Conservation (phyloP, 441 rosid genomes). For the Aquilaria agallochum region DNA sequence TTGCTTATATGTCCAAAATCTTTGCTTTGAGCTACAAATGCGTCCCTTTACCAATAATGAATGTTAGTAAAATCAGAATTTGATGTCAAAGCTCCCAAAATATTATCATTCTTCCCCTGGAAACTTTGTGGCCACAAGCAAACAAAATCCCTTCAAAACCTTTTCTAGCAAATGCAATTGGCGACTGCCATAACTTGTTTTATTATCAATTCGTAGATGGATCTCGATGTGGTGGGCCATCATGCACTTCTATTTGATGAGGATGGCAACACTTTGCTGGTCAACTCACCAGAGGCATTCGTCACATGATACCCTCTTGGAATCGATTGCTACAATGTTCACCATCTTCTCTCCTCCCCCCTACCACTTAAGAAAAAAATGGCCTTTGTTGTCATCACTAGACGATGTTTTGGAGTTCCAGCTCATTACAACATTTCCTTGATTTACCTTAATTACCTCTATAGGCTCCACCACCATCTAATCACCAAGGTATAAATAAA, state of each 20-base stretch:
- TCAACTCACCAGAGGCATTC: conserved; percentile 71
- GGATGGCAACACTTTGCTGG: conserved; percentile 68
- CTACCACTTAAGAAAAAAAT: conserved; percentile 67
- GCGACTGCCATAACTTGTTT: too few species aligned
- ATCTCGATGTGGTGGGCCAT: conserved; percentile 79
- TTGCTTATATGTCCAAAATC: too few species aligned
- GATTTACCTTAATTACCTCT: conserved; percentile 41
- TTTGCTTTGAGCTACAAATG: too few species aligned
- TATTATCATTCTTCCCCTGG: too few species aligned
- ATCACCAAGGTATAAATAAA: conserved; percentile 33
- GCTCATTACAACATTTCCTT: conserved; percentile 68
- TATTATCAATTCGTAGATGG: conserved; percentile 35
- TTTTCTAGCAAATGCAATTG: too few species aligned
- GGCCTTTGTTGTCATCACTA: conserved; percentile 17
- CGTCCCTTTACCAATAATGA: too few species aligned
- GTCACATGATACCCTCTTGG: conserved; percentile 84
- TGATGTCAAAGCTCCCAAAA: too few species aligned
- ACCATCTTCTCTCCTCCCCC: conserved; percentile 80
- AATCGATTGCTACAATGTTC: conserved; percentile 94
- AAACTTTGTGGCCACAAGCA: too few species aligned
- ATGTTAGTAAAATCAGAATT: too few species aligned
- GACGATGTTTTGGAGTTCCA: conserved; percentile 45
- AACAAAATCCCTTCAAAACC: too few species aligned
- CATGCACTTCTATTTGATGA: conserved; percentile 91
- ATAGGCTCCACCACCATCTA: conserved; percentile 22